These are phyloP conservation scores for Dioscorea alata DNA, from an alignment of 106 monocot genomes.

Conservation along the genomic window DNA sequence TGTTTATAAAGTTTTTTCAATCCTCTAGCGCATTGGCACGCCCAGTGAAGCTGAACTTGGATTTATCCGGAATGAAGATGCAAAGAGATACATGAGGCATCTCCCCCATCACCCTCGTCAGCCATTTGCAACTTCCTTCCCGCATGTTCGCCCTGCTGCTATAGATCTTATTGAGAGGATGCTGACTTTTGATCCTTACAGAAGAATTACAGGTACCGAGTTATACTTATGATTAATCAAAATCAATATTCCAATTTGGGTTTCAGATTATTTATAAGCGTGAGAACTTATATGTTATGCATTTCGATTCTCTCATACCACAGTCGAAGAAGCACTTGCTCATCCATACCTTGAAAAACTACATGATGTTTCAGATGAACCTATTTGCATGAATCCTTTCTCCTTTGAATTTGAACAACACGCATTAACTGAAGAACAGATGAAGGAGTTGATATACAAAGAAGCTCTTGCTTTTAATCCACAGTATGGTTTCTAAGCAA, in stretches of 20 bases:
- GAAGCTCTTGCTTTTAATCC: slow-evolving; percentile 78
- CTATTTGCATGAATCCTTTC: slow-evolving; percentile 76
- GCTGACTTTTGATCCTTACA: slow-evolving; percentile 83
- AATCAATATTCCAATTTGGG: too few species aligned
- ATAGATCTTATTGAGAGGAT: slow-evolving; percentile 83
- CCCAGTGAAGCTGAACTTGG: slow-evolving; percentile 75
- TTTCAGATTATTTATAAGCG: not conserved
- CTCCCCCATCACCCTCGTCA: slow-evolving; percentile 52
- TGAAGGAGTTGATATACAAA: slow-evolving; percentile 90
- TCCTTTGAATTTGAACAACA: slow-evolving; percentile 92
- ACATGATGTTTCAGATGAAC: slow-evolving; percentile 88
- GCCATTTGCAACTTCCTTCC: slow-evolving; percentile 49
- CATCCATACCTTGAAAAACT: slow-evolving; percentile 87
- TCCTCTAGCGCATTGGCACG: slow-evolving; percentile 60
- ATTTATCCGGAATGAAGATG: slow-evolving; percentile 78
- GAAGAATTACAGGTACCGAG: slow-evolving; percentile 78
- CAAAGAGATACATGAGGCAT: slow-evolving; percentile 75
- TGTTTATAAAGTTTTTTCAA: slow-evolving; percentile 2
- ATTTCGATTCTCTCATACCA: slow-evolving; percentile 1
- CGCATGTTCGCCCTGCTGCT: slow-evolving; percentile 66
- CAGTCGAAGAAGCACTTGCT: slow-evolving; percentile 88
- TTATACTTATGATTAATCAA: not conserved
- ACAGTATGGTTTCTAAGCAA: slow-evolving; percentile 4
- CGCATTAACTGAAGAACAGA: slow-evolving; percentile 72
- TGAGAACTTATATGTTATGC: not conserved